These are phyloP conservation scores for Dothiorella sarmentorum DNA, from an alignment of 2,329 filamentous ascomycete species.

Conservation along the genomic window DNA sequence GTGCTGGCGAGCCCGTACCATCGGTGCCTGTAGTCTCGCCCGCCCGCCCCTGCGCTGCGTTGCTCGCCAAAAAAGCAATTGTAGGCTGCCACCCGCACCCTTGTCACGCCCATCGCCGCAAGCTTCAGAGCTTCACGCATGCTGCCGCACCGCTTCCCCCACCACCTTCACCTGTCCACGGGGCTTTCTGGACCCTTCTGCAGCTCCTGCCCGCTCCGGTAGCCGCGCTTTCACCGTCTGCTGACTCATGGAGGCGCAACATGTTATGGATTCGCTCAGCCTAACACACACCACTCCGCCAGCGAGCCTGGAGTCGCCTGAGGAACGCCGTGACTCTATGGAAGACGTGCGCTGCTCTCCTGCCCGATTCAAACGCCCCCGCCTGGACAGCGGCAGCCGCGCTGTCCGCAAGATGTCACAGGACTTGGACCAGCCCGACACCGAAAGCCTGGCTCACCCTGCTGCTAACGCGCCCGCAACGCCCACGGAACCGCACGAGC, in stretches of 20 bases:
- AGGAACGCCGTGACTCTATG: slow-evolving; percentile 41
- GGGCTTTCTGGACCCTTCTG: slow-evolving; percentile 2
- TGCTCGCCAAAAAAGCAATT: slow-evolving; percentile 13
- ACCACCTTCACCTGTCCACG: slow-evolving; percentile 1
- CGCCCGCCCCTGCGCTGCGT: not conserved
- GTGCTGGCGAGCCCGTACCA: not conserved
- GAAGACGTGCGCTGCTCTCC: slow-evolving; percentile 45
- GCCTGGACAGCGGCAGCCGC: slow-evolving; percentile 38
- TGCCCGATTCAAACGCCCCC: slow-evolving; percentile 44
- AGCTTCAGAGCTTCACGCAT: slow-evolving; percentile 19
- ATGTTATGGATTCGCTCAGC: slow-evolving; percentile 29
- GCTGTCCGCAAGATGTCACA: slow-evolving; percentile 31
- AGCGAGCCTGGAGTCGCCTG: slow-evolving; percentile 32
- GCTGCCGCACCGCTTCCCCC: slow-evolving; percentile 8
- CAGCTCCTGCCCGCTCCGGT: slow-evolving; percentile 6
- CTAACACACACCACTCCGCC: slow-evolving; percentile 27
- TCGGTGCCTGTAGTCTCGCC: not conserved
- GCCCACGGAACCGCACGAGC: slow-evolving; percentile 29
- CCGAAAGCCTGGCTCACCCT: slow-evolving; percentile 15
- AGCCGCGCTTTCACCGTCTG: not conserved
- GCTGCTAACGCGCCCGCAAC: slow-evolving; percentile 18
- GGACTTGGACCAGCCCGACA: slow-evolving; percentile 20
- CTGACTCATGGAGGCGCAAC: slow-evolving; percentile 21
- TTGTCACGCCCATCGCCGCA: slow-evolving; percentile 4
- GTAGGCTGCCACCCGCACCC: slow-evolving; percentile 16